These are phyloP conservation scores for Buddleja alternifolia DNA, from an alignment of 257 asterid genomes.

Conservation along the genomic window DNA sequence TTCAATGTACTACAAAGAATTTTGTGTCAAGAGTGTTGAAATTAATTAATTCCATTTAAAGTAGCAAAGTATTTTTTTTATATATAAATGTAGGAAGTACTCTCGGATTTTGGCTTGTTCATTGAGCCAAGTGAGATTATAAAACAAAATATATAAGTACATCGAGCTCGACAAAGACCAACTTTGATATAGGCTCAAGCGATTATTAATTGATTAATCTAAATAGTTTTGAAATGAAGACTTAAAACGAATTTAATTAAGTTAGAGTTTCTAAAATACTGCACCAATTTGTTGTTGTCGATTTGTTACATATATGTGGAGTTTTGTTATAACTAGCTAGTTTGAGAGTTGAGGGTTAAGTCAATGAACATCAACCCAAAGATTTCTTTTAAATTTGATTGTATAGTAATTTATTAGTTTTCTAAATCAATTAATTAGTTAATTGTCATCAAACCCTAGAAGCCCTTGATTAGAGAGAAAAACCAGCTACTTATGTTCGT, in stretches of 20 bases:
- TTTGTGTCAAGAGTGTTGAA: no score
- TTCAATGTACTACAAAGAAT: no score
- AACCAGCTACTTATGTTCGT: conserved; percentile 37
- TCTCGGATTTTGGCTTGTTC: conserved; percentile 51
- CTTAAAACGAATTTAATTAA: neutral
- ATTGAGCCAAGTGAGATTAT: conserved; percentile 66
- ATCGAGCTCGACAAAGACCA: conserved; percentile 44
- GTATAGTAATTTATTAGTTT: conserved; percentile 13
- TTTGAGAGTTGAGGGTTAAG: conserved; percentile 39
- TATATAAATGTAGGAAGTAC: neutral
- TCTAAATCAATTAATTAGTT: conserved; percentile 24
- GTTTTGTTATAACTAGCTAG: conserved; percentile 20
- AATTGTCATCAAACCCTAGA: conserved; percentile 42
- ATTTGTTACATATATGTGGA: conserved; percentile 27
- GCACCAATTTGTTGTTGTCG: conserved; percentile 25
- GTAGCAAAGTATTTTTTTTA: no score
- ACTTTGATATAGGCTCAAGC: conserved; percentile 29
- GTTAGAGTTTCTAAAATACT: conserved; percentile 15
- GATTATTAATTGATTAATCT: conserved; percentile 13
- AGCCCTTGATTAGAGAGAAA: conserved; percentile 42
- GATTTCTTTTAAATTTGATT: conserved; percentile 1
- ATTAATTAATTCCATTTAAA: no score
- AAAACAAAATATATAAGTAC: conserved; percentile 39
- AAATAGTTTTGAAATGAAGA: conserved; percentile 1
- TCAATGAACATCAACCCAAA: conserved; percentile 59